Percentiles rank a stretch among this genome's conserved stretches.
Conservation (phyloP, 371 early-diverging fungal species). For the Mucor circinelloides region DNA sequence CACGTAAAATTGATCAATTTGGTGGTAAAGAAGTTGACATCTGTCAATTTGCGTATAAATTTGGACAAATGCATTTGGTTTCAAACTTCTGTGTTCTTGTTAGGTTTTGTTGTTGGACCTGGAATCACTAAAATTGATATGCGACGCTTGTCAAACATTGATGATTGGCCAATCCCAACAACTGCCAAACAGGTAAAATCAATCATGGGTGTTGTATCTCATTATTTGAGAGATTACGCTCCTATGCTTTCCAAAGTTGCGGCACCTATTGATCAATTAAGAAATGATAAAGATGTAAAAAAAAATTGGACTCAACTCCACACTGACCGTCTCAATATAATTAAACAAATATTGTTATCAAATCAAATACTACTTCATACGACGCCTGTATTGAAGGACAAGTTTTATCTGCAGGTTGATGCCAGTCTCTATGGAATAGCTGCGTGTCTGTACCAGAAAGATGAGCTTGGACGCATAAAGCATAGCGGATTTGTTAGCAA, state of each 20-base stretch:
- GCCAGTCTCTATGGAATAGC: not conserved
- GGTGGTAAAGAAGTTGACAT: slow-evolving; percentile 9
- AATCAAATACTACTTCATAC: not conserved
- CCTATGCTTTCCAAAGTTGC: not conserved
- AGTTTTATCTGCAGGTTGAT: slow-evolving; percentile 1
- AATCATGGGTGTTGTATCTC: no score
- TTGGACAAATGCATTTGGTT: no score
- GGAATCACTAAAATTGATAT: no score
- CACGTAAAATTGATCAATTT: slow-evolving; percentile 11
- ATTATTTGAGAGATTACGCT: slow-evolving; percentile 17
- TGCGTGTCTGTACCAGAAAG: not conserved
- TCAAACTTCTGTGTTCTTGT: no score
- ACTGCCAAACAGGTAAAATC: no score
- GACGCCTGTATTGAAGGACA: not conserved
- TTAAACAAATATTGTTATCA: not conserved
- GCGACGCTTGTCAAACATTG: no score
- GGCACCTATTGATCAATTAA: not conserved
- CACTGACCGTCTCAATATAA: not conserved
- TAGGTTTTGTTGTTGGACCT: no score
- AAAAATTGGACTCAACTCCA: slow-evolving; percentile 3
- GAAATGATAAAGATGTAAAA: not conserved
- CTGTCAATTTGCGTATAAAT: no score
- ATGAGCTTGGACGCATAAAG: not conserved
- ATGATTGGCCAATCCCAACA: no score
- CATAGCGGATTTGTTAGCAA: slow-evolving; percentile 11